These are phyloP conservation scores for Hymenochaete sp. DNA, from an alignment of 1,284 basidiomycete genomes.

Conservation along the genomic window DNA sequence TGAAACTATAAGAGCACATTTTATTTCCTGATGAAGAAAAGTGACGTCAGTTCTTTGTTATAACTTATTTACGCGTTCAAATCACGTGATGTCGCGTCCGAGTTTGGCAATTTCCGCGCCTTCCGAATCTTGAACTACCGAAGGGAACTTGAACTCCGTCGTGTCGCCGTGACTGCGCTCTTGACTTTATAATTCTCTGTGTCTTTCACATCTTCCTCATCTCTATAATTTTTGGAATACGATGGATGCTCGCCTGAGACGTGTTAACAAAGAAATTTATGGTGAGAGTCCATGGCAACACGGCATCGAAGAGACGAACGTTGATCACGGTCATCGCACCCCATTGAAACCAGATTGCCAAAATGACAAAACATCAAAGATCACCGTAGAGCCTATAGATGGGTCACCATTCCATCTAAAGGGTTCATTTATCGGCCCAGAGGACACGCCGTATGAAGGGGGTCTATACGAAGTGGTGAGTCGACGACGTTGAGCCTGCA, in stretches of 20 bases:
- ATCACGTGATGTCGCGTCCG: slow-evolving; percentile 3
- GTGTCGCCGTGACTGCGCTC: neutral
- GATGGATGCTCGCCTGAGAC: slow-evolving; percentile 81
- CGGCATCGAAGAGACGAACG: no score
- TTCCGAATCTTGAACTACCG: neutral
- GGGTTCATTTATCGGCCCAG: slow-evolving; percentile 86
- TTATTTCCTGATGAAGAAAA: no score
- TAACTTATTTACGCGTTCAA: neutral
- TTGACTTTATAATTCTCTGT: neutral
- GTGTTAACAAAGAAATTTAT: slow-evolving; percentile 88
- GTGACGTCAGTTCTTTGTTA: neutral
- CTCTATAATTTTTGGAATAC: neutral
- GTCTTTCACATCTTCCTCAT: neutral
- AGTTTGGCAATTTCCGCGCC: neutral
- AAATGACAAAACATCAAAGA: slow-evolving; percentile 83
- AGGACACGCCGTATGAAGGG: slow-evolving; percentile 90
- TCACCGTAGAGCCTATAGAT: slow-evolving; percentile 80
- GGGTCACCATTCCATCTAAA: slow-evolving; percentile 82
- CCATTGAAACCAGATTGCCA: slow-evolving; percentile 63
- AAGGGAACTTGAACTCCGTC: neutral
- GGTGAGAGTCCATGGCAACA: slow-evolving; percentile 48
- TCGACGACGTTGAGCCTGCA: slow-evolving; percentile 20
- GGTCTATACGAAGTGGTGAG: slow-evolving; percentile 89
- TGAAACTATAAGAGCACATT: no score
- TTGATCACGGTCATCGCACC: slow-evolving; percentile 6